Percentiles rank a stretch among this genome's conserved stretches.
These are phyloP conservation scores for Oenanthe sinensis DNA, from an alignment of 129 eudicot genomes.

Conservation along the genomic window DNA sequence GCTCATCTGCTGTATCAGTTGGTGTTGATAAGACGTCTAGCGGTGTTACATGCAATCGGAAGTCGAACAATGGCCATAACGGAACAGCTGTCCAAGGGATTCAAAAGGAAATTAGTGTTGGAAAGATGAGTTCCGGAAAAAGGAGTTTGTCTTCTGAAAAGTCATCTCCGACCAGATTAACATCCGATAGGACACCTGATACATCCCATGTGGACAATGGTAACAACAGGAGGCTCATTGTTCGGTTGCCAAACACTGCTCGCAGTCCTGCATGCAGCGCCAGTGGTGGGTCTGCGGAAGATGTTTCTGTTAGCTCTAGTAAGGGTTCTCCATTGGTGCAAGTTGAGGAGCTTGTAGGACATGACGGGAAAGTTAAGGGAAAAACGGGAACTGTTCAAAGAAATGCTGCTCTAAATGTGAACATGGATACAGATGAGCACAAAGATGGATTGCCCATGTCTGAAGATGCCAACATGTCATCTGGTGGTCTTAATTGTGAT, in stretches of 20 bases:
- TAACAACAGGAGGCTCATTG: conserved; percentile 53
- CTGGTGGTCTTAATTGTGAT: conserved; percentile 21
- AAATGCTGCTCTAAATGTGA: conserved; percentile 22
- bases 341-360: conserved; percentile 40
- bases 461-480: conserved; percentile 31
- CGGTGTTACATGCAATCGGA: conserved; percentile 45
- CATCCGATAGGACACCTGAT: conserved; percentile 27
- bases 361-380: conserved; percentile 22
- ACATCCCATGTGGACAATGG: conserved; percentile 38
- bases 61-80: conserved; percentile 41
- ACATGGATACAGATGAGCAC: conserved; percentile 30
- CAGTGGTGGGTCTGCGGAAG: conserved; percentile 50
- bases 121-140: conserved; percentile 28
- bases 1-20: conserved; percentile 31
- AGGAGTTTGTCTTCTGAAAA: conserved; percentile 45
- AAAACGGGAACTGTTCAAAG: conserved; percentile 26
- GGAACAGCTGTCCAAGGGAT: conserved; percentile 34
- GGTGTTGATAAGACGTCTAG: conserved; percentile 33
- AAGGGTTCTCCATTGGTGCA: conserved; percentile 34
- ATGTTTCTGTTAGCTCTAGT: conserved; percentile 22
- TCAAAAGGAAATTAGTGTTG: conserved; percentile 40
- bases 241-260: conserved; percentile 55
- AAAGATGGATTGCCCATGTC: conserved; percentile 33
- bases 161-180: conserved; percentile 29
- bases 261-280: conserved; percentile 52